Evolutionary conservation across 2,329 filamentous ascomycete species (phyloP).

Genomic region (Chaetomium sp.): DNA sequence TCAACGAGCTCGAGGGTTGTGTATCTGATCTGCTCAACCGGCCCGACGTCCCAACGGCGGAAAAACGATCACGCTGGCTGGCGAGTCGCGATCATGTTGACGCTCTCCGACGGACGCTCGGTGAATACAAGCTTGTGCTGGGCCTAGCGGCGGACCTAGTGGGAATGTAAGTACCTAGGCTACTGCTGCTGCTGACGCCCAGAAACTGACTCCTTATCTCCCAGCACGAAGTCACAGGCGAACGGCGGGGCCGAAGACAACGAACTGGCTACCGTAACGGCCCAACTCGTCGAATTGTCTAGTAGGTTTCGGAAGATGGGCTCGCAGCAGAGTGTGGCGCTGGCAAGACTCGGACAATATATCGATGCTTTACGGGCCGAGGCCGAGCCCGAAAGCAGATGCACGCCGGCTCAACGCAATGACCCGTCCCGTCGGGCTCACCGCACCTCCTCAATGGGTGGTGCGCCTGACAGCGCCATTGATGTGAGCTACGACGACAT

Average conservation of each 20-base stretch:
- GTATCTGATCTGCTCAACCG: constrained; percentile 41
- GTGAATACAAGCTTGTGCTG: constrained; percentile 44
- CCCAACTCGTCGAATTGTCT: constrained; percentile 42
- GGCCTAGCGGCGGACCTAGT: constrained; percentile 47
- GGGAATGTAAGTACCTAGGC: constrained; percentile 40
- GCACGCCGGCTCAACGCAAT: constrained; percentile 3
- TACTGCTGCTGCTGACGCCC: not conserved
- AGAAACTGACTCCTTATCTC: not conserved
- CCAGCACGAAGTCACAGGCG: constrained; percentile 26
- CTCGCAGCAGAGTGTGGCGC: constrained; percentile 67
- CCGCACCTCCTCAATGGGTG: constrained; percentile 39
- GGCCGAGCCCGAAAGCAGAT: constrained; percentile 37
- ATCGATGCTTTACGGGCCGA: constrained; percentile 72
- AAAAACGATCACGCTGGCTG: constrained; percentile 45
- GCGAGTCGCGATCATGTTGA: constrained; percentile 40
- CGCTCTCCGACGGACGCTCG: constrained; percentile 40
- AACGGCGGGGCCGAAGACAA: constrained; percentile 16
- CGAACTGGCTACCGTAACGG: constrained; percentile 41
- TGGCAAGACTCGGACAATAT: constrained; percentile 68
- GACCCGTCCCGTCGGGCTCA: constrained; percentile 15
- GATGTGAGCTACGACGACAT: constrained; percentile 40
- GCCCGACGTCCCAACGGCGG: constrained; percentile 39
- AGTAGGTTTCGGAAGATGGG: constrained; percentile 41
- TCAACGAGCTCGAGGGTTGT: constrained; percentile 43
- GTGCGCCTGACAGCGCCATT: constrained; percentile 47